Conservation (phyloP, 2,329 filamentous ascomycete species). For the Shiraia sp. region DNA sequence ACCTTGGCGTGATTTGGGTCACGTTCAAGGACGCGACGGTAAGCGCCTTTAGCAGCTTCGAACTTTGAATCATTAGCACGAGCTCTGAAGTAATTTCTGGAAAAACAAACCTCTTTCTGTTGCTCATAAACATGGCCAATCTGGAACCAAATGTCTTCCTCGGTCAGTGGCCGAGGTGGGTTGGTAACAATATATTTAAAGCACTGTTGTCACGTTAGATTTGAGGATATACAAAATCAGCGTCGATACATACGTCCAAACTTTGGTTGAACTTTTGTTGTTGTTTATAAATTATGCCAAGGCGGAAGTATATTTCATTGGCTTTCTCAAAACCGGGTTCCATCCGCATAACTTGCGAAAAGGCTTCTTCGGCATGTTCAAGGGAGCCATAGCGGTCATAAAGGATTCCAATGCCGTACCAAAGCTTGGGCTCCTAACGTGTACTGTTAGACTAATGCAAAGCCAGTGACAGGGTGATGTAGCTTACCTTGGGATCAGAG, state of each 20-base stretch:
- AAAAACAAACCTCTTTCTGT: slow-evolving; percentile 87
- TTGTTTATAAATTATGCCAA: slow-evolving; percentile 99
- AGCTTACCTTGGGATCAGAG: slow-evolving; percentile 80
- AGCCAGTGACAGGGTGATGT: background rate
- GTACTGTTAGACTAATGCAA: slow-evolving; percentile 5
- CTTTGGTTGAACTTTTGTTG: slow-evolving; percentile 92
- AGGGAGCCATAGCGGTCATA: slow-evolving; percentile 96
- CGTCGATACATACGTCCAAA: slow-evolving; percentile 69
- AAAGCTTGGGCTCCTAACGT: slow-evolving; percentile 84
- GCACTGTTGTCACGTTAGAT: slow-evolving; percentile 64
- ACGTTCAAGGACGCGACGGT: slow-evolving; percentile 88
- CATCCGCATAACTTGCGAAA: slow-evolving; percentile 99
- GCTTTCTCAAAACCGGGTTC: slow-evolving; percentile 97
- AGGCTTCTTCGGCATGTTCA: slow-evolving; percentile 96
- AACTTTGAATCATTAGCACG: slow-evolving; percentile 63
- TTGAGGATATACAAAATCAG: background rate
- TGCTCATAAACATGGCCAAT: slow-evolving; percentile 99
- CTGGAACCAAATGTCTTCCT: slow-evolving; percentile 99
- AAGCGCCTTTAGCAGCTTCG: slow-evolving; percentile 88
- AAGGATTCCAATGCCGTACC: slow-evolving; percentile 97
- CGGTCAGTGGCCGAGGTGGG: slow-evolving; percentile 86
- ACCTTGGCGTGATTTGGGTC: slow-evolving; percentile 98
- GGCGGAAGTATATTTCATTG: slow-evolving; percentile 97
- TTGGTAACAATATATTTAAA: slow-evolving; percentile 98
- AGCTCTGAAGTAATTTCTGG: background rate